These are phyloP conservation scores for Stagonosporopsis tanaceti DNA, from an alignment of 2,329 filamentous ascomycete genomes.

Conservation along the genomic window DNA sequence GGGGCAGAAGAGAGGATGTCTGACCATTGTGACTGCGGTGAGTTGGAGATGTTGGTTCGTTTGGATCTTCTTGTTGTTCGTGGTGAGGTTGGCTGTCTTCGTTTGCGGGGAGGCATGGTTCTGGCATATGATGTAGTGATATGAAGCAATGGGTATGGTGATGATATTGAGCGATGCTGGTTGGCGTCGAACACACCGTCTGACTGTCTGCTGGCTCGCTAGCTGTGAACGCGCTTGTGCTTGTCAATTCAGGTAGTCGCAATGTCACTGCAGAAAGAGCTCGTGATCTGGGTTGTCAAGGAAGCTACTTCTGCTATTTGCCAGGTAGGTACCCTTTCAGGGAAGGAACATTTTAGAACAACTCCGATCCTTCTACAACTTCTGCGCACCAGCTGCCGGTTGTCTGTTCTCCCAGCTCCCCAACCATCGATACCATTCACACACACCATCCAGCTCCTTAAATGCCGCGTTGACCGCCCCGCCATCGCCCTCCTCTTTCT, in stretches of 20 bases:
- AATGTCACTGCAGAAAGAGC: neutral
- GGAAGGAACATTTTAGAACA: neutral
- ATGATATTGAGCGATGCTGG: neutral
- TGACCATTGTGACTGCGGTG: neutral
- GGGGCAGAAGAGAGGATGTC: neutral
- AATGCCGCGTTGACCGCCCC: conserved; percentile 69
- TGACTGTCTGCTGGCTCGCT: no score
- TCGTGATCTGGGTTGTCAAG: neutral
- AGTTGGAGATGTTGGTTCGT: neutral
- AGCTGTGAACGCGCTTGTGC: neutral
- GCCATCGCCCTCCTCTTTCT: conserved; percentile 64
- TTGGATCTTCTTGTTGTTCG: neutral
- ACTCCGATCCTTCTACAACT: neutral
- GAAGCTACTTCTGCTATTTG: neutral
- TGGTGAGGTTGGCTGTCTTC: neutral
- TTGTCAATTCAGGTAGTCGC: neutral
- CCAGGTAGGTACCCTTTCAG: neutral
- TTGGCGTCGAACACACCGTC: no score
- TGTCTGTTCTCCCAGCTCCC: conserved; percentile 65
- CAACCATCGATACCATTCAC: conserved; percentile 72
- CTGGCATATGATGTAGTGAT: neutral
- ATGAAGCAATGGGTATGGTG: neutral
- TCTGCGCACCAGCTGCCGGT: neutral
- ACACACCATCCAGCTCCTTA: conserved; percentile 64
- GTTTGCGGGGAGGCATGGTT: neutral